A percentile compares a stretch with the other conserved stretches of the same genome.
phyloP scores from a whole-genome alignment of 148 eudicot species.

The Vaccinium darrowii region DNA sequence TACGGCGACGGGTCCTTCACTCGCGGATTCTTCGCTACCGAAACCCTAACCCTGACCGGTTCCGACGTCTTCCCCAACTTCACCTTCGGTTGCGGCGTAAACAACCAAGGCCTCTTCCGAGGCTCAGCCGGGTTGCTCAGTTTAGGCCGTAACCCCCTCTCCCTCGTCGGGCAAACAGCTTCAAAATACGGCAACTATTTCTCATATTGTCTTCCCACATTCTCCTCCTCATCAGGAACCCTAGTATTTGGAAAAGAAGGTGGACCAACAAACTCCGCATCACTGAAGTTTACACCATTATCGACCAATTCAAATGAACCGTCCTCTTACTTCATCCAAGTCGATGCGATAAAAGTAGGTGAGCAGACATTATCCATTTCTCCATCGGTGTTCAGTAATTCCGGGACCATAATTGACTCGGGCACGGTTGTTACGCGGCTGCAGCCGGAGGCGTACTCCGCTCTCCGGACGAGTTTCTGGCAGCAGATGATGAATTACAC shows the following conservation, averaged over 20 bases:
- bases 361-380: constrained; percentile 44
- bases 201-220: constrained; percentile 25
- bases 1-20: constrained; percentile 12
- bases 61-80: constrained; percentile 16
- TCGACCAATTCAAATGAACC: constrained; percentile 25
- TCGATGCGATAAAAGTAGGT: constrained; percentile 43
- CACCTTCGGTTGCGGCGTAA: constrained; percentile 27
- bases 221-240: constrained; percentile 14
- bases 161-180: constrained; percentile 22
- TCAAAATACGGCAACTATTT: constrained; percentile 19
- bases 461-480: constrained; percentile 44
- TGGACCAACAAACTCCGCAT: neutral
- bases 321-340: constrained; percentile 55
- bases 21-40: constrained; percentile 5
- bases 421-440: constrained; percentile 83
- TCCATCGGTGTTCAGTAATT: constrained; percentile 42
- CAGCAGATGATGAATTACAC: constrained; percentile 56
- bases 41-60: constrained; percentile 7
- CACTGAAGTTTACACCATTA: constrained; percentile 11
- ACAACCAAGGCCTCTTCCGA: constrained; percentile 19
- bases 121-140: constrained; percentile 26
- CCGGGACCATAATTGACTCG: constrained; percentile 65
- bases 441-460: constrained; percentile 55
- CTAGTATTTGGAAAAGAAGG: constrained; percentile 16
- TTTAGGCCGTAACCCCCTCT: constrained; percentile 10